Conservation (phyloP, 2,329 filamentous ascomycete species). For the Hypoxylon sp. region DNA sequence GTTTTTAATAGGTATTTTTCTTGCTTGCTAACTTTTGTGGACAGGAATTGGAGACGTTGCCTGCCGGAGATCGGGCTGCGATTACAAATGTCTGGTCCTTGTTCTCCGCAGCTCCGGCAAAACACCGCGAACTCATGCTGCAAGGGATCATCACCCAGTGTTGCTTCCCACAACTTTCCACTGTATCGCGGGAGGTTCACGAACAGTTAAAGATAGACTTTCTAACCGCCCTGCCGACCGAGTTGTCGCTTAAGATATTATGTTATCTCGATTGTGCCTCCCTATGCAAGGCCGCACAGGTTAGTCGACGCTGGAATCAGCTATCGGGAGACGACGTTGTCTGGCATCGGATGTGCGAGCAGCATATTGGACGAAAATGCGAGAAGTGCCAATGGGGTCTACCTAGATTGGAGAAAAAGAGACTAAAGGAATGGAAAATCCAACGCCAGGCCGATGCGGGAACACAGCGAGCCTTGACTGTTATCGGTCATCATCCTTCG, state of each 20-base stretch:
- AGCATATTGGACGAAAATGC: slow-evolving; percentile 83
- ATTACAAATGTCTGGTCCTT: slow-evolving; percentile 98
- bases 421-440: slow-evolving; percentile 84
- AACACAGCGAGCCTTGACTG: slow-evolving; percentile 42
- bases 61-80: slow-evolving; percentile 87
- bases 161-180: slow-evolving; percentile 96
- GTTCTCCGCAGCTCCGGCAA: slow-evolving; percentile 93
- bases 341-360: slow-evolving; percentile 97
- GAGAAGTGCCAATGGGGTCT: slow-evolving; percentile 95
- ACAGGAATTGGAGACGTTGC: slow-evolving; percentile 82
- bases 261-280: slow-evolving; percentile 93
- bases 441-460: slow-evolving; percentile 72
- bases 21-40: too few species aligned
- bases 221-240: slow-evolving; percentile 83
- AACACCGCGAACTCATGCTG: slow-evolving; percentile 94
- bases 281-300: slow-evolving; percentile 93
- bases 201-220: slow-evolving; percentile 99
- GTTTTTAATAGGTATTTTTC: too few species aligned
- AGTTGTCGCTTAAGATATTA: slow-evolving; percentile 92
- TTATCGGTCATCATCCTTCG: slow-evolving; percentile 14
- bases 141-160: slow-evolving; percentile 96
- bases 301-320: slow-evolving; percentile 85
- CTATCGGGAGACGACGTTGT: slow-evolving; percentile 97
- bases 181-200: slow-evolving; percentile 87
- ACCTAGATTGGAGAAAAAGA: slow-evolving; percentile 87